Percentiles rank a stretch among this genome's conserved stretches.
phyloP scores from a whole-genome alignment of 192 early-diverging fungal genomes.

The Podila verticillata region DNA sequence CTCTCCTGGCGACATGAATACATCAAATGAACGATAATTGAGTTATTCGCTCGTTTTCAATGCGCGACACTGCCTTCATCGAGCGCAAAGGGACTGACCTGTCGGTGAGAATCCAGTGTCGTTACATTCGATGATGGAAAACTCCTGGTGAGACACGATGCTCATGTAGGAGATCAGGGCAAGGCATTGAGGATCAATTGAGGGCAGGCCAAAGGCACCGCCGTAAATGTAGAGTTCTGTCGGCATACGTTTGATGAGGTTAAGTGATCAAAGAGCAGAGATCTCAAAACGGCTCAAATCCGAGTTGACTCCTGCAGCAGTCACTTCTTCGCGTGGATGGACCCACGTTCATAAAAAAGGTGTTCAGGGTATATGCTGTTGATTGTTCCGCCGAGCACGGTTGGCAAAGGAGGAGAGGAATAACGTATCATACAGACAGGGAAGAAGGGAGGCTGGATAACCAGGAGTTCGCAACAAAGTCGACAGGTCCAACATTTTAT shows the following conservation, averaged over 20 bases:
- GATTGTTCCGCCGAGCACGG: too few relatives aligned
- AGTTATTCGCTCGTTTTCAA: not conserved
- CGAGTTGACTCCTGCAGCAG: not conserved
- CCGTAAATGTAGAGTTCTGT: conserved; percentile 81
- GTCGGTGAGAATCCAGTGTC: conserved; percentile 72
- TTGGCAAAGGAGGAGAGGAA: too few relatives aligned
- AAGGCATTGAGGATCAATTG: conserved; percentile 79
- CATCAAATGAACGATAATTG: not conserved
- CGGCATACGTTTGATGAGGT: not conserved
- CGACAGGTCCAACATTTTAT: too few relatives aligned
- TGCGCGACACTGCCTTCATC: not conserved
- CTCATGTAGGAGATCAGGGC: conserved; percentile 71
- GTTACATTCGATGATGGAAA: conserved; percentile 65
- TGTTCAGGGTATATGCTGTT: too few relatives aligned
- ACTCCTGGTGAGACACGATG: conserved; percentile 61
- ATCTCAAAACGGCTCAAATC: not conserved
- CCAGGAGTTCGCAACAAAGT: too few relatives aligned
- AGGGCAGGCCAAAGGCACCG: conserved; percentile 65
- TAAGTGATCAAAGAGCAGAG: not conserved
- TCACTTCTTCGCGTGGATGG: too few relatives aligned
- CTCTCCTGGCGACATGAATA: conserved; percentile 60
- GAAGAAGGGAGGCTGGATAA: too few relatives aligned
- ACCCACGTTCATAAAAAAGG: too few relatives aligned
- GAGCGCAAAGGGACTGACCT: conserved; percentile 47
- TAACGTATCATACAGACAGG: too few relatives aligned